Evolutionary conservation across 1,284 basidiomycete species (phyloP).

Genomic region (Apiotrichum montevideense): DNA sequence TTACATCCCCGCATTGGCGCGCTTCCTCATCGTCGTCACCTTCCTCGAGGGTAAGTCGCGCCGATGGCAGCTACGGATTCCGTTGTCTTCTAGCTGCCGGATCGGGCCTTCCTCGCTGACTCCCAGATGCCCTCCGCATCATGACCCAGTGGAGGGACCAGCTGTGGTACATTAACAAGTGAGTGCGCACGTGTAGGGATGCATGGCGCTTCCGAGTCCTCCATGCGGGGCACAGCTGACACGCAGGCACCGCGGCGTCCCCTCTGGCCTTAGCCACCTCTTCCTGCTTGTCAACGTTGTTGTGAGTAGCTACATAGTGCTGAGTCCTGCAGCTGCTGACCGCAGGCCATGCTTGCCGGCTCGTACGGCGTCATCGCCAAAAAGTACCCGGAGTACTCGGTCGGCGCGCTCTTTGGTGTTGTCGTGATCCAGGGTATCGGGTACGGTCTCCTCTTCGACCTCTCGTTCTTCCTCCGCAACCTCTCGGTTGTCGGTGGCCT

Average conservation of each 20-base stretch:
- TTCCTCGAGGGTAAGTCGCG: slow-evolving; percentile 70
- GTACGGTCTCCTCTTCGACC: slow-evolving; percentile 91
- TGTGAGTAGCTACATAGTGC: slow-evolving; percentile 55
- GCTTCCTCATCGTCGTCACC: slow-evolving; percentile 96
- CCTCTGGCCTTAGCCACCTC: slow-evolving; percentile 85
- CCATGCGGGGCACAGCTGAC: not conserved
- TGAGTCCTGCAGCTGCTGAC: not conserved
- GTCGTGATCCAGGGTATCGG: slow-evolving; percentile 93
- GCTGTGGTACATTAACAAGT: slow-evolving; percentile 92
- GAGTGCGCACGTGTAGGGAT: slow-evolving; percentile 37
- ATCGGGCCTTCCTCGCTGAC: not conserved
- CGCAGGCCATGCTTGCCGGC: slow-evolving; percentile 78
- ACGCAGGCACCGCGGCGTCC: slow-evolving; percentile 81
- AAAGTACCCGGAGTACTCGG: slow-evolving; percentile 79
- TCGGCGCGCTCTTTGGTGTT: slow-evolving; percentile 80
- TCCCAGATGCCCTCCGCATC: slow-evolving; percentile 73
- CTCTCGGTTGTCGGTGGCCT: slow-evolving; percentile 85
- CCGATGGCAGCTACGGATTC: no score
- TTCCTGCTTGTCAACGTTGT: slow-evolving; percentile 90
- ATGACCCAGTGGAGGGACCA: slow-evolving; percentile 93
- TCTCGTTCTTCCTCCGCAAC: slow-evolving; percentile 99
- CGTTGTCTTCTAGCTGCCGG: no score
- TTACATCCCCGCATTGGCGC: slow-evolving; percentile 86
- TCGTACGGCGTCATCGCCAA: slow-evolving; percentile 86
- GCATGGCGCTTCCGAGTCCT: no score